These are phyloP conservation scores for Arthrobotrys musiformis DNA, from an alignment of 2,329 filamentous ascomycete genomes.

Conservation along the genomic window DNA sequence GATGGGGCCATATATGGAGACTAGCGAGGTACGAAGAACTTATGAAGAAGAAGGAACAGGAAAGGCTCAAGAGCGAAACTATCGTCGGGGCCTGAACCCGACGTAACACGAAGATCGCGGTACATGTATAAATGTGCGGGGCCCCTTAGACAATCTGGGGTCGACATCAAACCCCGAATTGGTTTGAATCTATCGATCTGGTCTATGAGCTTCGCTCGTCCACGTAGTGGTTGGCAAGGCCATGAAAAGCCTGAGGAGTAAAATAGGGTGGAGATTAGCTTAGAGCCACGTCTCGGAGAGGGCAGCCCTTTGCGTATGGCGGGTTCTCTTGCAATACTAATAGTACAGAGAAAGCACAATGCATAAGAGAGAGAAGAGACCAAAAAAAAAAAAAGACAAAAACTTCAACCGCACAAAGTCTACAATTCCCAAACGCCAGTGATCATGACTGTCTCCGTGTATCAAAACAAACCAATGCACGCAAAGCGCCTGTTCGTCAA, in stretches of 20 bases:
- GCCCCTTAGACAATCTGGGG: too few species aligned
- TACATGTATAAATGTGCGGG: neutral
- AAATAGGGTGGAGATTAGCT: neutral
- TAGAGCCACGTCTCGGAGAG: neutral
- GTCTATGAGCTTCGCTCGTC: neutral
- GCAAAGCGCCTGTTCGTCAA: constrained; percentile 15
- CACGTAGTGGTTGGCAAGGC: neutral
- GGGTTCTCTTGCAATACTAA: neutral
- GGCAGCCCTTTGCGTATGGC: neutral
- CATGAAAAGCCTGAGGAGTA: neutral
- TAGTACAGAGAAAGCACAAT: constrained; percentile 10
- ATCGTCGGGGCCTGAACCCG: neutral
- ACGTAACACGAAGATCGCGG: neutral
- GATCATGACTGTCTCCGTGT: neutral
- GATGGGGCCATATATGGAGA: constrained; percentile 67
- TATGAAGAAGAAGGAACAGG: constrained; percentile 29
- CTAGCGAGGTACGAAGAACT: constrained; percentile 63
- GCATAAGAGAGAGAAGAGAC: neutral
- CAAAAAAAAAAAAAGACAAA: neutral
- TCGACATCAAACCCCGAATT: too few species aligned
- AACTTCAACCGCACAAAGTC: neutral
- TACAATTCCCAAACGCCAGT: constrained; percentile 13
- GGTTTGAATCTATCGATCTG: neutral
- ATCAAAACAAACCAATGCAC: constrained; percentile 7
- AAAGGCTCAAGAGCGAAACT: neutral